Evolutionary conservation across 1,284 basidiomycete species (phyloP).

Genomic region (Vanrija sp.): DNA sequence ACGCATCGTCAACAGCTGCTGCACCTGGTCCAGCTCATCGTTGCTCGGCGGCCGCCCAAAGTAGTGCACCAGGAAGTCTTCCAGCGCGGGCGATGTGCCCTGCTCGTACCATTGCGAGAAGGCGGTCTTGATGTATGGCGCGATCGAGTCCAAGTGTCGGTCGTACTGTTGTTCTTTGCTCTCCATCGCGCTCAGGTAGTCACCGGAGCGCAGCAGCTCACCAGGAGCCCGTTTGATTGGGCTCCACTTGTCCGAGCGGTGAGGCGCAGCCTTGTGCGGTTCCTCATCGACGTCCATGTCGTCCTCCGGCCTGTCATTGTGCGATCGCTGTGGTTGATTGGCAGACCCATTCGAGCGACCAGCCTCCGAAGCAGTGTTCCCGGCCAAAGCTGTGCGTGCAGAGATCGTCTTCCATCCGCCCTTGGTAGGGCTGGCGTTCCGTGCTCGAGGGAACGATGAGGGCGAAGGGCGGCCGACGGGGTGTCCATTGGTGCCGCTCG

Average conservation of each 20-base stretch:
- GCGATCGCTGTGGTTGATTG: background rate
- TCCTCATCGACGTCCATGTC: constrained; percentile 14
- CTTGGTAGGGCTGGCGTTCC: constrained; percentile 1
- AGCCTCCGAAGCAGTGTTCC: background rate
- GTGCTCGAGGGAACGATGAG: too few relatives aligned
- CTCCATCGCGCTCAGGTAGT: constrained; percentile 21
- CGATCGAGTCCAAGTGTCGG: constrained; percentile 20
- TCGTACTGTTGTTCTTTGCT: constrained; percentile 24
- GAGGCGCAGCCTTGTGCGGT: background rate
- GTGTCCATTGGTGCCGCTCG: background rate
- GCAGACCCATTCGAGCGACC: background rate
- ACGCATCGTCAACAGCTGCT: constrained; percentile 22
- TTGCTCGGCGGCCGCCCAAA: constrained; percentile 30
- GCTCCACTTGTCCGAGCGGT: constrained; percentile 11
- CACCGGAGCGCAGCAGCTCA: background rate
- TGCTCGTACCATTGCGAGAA: constrained; percentile 37
- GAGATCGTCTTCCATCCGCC: constrained; percentile 4
- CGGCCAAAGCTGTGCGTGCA: background rate
- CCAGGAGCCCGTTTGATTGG: background rate
- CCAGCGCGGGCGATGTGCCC: constrained; percentile 21
- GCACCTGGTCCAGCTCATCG: constrained; percentile 33
- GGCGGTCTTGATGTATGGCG: constrained; percentile 39
- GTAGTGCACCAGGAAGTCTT: constrained; percentile 36
- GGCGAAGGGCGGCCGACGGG: too few relatives aligned
- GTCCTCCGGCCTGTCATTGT: constrained; percentile 1